Evolutionary conservation across 176 grass and related monocot genomes (phyloP).

Genomic region (Miscanthus lutarioriparius): DNA sequence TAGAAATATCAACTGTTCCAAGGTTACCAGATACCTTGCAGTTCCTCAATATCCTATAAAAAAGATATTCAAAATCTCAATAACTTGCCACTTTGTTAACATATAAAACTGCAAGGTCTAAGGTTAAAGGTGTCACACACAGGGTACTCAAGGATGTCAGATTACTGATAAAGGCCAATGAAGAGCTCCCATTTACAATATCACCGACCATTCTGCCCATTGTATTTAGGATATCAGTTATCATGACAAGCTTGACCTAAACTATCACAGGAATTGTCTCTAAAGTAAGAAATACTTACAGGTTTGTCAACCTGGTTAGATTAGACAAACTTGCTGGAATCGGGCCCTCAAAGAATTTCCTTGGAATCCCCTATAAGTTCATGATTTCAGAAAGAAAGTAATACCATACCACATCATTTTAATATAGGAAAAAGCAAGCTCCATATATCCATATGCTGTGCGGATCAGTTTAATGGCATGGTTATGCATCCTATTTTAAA

Average conservation of each 20-base stretch:
- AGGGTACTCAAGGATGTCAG: constrained; percentile 49
- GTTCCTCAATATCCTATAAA: constrained; percentile 69
- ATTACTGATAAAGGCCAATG: constrained; percentile 54
- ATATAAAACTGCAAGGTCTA: neutral
- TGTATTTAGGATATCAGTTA: neutral
- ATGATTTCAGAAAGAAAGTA: constrained; percentile 2
- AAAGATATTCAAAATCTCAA: constrained; percentile 1
- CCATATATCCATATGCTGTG: neutral
- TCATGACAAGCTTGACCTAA: neutral
- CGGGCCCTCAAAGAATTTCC: constrained; percentile 73
- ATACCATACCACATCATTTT: neutral
- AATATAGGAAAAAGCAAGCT: too few species aligned
- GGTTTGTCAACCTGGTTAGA: constrained; percentile 46
- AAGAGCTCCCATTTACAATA: constrained; percentile 58
- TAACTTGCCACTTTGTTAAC: neutral
- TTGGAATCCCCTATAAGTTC: constrained; percentile 61
- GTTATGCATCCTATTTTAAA: neutral
- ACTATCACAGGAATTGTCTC: neutral
- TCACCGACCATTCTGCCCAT: constrained; percentile 59
- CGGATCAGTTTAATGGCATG: neutral
- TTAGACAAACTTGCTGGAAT: constrained; percentile 67
- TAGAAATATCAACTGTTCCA: constrained; percentile 49
- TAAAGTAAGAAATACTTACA: constrained; percentile 35
- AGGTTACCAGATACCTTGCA: constrained; percentile 72
- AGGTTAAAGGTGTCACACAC: constrained; percentile 20